Conservation (phyloP, 805 yeast species). For the Lipomyces chichibuensis region DNA sequence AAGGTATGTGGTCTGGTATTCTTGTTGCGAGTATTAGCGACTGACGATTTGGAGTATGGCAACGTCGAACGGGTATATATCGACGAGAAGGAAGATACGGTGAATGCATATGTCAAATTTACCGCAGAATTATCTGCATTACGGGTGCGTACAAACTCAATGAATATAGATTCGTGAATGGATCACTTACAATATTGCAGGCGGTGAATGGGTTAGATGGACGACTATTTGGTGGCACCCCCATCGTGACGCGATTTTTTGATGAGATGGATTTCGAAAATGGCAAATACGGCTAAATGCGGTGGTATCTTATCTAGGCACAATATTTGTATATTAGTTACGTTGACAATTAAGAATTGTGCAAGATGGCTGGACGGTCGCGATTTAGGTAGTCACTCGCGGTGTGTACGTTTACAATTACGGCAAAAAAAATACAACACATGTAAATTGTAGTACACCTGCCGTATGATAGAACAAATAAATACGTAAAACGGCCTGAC, state of each 20-base stretch:
- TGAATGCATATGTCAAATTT: constrained; percentile 28
- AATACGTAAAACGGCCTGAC: not conserved
- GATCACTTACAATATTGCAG: constrained; percentile 5
- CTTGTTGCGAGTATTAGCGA: not conserved
- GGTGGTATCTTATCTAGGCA: not conserved
- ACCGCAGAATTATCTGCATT: constrained; percentile 33
- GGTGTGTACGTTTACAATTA: not conserved
- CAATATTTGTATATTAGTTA: not conserved
- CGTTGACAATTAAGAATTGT: not conserved
- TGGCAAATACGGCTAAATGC: constrained; percentile 3
- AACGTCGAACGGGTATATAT: constrained; percentile 32
- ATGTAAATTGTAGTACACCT: not conserved
- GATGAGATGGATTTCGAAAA: constrained; percentile 28
- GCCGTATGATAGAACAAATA: not conserved
- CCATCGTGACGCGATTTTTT: constrained; percentile 13
- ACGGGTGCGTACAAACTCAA: constrained; percentile 15
- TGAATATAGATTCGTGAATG: not conserved
- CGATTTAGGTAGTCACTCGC: not conserved
- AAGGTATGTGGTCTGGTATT: constrained; percentile 17
- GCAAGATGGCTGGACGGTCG: not conserved
- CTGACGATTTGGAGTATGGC: constrained; percentile 28
- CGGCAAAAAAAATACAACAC: not conserved
- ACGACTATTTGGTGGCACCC: constrained; percentile 21
- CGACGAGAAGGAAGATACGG: constrained; percentile 4
- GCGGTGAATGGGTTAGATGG: constrained; percentile 32